These are phyloP conservation scores for Dimocarpus longan DNA, from an alignment of 345 rosid species.

Conservation along the genomic window DNA sequence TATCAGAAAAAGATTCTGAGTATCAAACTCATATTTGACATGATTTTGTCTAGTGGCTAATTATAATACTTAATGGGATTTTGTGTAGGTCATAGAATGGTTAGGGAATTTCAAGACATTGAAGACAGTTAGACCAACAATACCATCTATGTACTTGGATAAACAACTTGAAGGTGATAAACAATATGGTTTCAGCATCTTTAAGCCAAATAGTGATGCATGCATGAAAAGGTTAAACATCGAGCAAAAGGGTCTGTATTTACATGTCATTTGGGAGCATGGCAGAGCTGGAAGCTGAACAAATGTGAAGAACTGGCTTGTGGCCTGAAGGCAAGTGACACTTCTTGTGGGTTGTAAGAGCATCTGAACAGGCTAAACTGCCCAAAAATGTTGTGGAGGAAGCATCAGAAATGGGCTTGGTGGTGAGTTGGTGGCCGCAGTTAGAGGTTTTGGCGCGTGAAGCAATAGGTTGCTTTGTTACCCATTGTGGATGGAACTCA, in stretches of 20 bases:
- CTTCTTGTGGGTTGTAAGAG: slow-evolving; percentile 42
- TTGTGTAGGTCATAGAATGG: slow-evolving; percentile 23
- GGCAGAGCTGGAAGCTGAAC: slow-evolving; percentile 19
- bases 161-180: slow-evolving; percentile 19
- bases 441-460: slow-evolving; percentile 36
- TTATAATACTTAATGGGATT: not conserved
- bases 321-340: slow-evolving; percentile 22
- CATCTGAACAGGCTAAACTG: slow-evolving; percentile 31
- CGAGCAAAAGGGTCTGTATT: slow-evolving; percentile 30
- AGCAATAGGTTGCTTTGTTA: slow-evolving; percentile 41
- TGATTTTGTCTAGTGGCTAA: too few relatives aligned
- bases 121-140: slow-evolving; percentile 26
- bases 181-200: slow-evolving; percentile 19
- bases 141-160: slow-evolving; percentile 32
- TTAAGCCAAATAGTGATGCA: slow-evolving; percentile 8
- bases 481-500: slow-evolving; percentile 49
- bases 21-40: not conserved
- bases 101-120: slow-evolving; percentile 23
- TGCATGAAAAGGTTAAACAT: slow-evolving; percentile 30
- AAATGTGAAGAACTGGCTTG: slow-evolving; percentile 33
- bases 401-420: slow-evolving; percentile 16
- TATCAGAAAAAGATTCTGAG: not conserved
- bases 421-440: slow-evolving; percentile 43
- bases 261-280: slow-evolving; percentile 42
- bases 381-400: slow-evolving; percentile 13